phyloP scores from a whole-genome alignment of 176 grass and related monocot genomes.

The Avena sativa region DNA sequence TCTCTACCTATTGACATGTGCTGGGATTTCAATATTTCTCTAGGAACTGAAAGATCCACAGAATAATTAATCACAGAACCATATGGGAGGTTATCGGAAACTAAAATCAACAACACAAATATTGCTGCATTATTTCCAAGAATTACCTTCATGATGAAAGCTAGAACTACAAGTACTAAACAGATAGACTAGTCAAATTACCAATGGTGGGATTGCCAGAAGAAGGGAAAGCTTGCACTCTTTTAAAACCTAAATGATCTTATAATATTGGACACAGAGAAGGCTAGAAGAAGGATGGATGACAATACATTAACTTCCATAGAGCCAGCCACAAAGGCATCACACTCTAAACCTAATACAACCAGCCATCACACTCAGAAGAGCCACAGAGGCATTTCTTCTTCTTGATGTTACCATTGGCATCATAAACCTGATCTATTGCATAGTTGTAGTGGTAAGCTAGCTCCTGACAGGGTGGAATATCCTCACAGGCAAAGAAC shows the following conservation, averaged over 20 bases:
- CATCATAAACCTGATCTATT: conserved; percentile 78
- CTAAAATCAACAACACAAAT: conserved; percentile 10
- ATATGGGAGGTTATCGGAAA: background rate
- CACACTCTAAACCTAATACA: conserved; percentile 59
- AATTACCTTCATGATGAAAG: background rate
- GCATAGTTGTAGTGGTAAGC: conserved; percentile 82
- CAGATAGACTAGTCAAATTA: background rate
- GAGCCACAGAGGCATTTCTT: conserved; percentile 80
- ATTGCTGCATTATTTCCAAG: background rate
- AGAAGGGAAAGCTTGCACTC: background rate
- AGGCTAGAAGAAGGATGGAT: background rate
- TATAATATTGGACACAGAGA: background rate
- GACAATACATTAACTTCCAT: conserved; percentile 22
- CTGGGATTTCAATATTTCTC: background rate
- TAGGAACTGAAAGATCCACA: background rate
- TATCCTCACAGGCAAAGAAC: conserved; percentile 82
- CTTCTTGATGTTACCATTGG: conserved; percentile 81
- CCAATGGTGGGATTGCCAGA: background rate
- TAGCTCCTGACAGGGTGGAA: conserved; percentile 64
- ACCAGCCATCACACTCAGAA: conserved; percentile 69
- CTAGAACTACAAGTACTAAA: conserved; percentile 26
- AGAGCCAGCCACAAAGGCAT: conserved; percentile 19
- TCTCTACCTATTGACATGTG: background rate
- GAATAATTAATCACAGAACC: conserved; percentile 9
- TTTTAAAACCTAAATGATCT: conserved; percentile 6